Conservation (phyloP, 495 filamentous ascomycete species). For the Penicillium fimorum region DNA sequence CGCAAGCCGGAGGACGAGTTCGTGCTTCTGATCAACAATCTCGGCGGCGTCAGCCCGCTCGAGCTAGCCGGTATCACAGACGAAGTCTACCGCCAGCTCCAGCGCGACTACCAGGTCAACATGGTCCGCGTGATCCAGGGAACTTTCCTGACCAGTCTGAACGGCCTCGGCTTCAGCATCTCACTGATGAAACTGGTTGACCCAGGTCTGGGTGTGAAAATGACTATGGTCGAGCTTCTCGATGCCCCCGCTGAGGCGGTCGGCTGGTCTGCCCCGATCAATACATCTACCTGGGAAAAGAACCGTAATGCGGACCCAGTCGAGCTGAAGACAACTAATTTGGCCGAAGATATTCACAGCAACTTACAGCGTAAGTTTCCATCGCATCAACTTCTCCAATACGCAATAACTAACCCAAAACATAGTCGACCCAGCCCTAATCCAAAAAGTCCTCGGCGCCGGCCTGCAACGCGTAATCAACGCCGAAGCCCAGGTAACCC, state of each 20-base stretch:
- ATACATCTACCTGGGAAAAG: conserved; percentile 50
- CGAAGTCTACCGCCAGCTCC: conserved; percentile 82
- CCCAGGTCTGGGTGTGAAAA: conserved; percentile 73
- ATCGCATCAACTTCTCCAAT: neutral
- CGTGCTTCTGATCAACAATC: conserved; percentile 87
- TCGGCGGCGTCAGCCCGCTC: conserved; percentile 85
- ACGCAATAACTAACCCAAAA: conserved; percentile 16
- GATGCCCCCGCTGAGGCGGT: conserved; percentile 82
- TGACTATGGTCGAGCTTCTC: conserved; percentile 78
- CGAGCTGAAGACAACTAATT: conserved; percentile 55
- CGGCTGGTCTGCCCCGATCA: conserved; percentile 79
- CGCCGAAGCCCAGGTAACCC: conserved; percentile 81
- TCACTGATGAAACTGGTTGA: conserved; percentile 77
- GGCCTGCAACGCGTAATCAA: conserved; percentile 70
- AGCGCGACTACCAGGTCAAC: conserved; percentile 63
- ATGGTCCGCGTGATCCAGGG: conserved; percentile 63
- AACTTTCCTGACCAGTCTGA: conserved; percentile 78
- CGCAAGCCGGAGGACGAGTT: conserved; percentile 60
- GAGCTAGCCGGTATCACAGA: conserved; percentile 86
- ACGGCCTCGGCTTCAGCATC: conserved; percentile 90
- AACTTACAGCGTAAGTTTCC: conserved; percentile 61
- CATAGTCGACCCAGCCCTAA: conserved; percentile 56
- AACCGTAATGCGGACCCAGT: conserved; percentile 41
- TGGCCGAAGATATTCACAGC: conserved; percentile 56
- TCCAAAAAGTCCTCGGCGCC: conserved; percentile 60